These are phyloP conservation scores for Globisporangium nodosum DNA, from an alignment of 352 stramenopile genomes.

Conservation along the genomic window DNA sequence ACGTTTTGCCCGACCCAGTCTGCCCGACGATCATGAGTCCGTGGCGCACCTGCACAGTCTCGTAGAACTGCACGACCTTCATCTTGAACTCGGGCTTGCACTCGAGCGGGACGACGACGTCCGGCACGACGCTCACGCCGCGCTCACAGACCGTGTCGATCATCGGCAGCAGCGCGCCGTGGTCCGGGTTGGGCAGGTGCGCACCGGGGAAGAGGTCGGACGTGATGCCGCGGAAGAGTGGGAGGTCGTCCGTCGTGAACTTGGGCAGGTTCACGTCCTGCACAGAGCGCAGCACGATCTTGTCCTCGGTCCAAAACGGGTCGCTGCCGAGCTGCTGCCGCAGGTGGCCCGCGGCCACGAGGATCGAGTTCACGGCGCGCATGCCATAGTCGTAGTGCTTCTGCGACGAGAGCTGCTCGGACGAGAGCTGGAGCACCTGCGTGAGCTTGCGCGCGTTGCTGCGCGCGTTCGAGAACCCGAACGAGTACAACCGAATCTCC, in stretches of 20 bases:
- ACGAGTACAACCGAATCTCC: conserved; percentile 92
- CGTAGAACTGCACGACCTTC: conserved; percentile 94
- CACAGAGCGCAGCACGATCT: conserved; percentile 90
- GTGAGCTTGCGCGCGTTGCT: conserved; percentile 92
- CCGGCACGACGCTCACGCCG: conserved; percentile 57
- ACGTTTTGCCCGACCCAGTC: conserved; percentile 93
- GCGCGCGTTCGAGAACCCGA: conserved; percentile 88
- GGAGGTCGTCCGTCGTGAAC: conserved; percentile 91
- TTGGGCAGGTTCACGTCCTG: conserved; percentile 94
- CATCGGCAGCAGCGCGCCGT: conserved; percentile 69
- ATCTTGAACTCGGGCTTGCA: conserved; percentile 82
- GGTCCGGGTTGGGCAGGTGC: conserved; percentile 81
- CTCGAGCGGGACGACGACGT: conserved; percentile 54
- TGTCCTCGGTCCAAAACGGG: conserved; percentile 86
- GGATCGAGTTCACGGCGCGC: conserved; percentile 93
- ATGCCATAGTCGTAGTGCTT: conserved; percentile 97
- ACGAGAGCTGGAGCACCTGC: conserved; percentile 90
- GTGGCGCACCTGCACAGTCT: conserved; percentile 93
- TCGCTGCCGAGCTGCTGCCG: conserved; percentile 87
- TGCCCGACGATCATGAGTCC: conserved; percentile 95
- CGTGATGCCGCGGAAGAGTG: conserved; percentile 91
- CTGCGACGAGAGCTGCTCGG: conserved; percentile 91
- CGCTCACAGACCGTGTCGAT: conserved; percentile 78
- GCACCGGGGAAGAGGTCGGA: conserved; percentile 92
- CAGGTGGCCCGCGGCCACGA: conserved; percentile 90